phyloP scores from a whole-genome alignment of 2,329 filamentous ascomycete species.

The Fragosphaeria purpurea region DNA sequence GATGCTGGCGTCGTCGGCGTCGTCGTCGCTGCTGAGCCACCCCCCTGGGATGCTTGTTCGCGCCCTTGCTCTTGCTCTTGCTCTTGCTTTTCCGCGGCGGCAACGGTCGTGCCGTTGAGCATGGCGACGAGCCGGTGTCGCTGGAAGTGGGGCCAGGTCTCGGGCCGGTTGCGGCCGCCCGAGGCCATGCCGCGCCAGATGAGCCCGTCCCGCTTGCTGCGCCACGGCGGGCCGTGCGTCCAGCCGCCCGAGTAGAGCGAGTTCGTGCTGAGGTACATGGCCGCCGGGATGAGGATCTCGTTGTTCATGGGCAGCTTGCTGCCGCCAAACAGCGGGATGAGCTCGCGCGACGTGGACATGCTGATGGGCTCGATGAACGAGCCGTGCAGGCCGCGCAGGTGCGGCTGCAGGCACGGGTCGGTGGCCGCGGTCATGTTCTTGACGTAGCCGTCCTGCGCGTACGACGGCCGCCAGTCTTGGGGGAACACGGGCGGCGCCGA shows the following conservation, averaged over 20 bases:
- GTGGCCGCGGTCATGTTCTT: conserved; percentile 44
- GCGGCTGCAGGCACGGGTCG: conserved; percentile 45
- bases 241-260: conserved; percentile 47
- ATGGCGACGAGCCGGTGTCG: conserved; percentile 60
- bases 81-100: conserved; percentile 27
- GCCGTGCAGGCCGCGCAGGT: conserved; percentile 36
- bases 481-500: conserved; percentile 7
- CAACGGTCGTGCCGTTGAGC: conserved; percentile 53
- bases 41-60: too few relatives aligned
- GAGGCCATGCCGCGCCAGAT: conserved; percentile 58
- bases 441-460: conserved; percentile 34
- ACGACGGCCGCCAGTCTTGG: conserved; percentile 10
- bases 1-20: conserved; percentile 24
- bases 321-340: conserved; percentile 48
- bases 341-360: conserved; percentile 37
- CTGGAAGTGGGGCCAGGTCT: conserved; percentile 59
- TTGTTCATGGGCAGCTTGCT: conserved; percentile 50
- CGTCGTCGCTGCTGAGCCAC: conserved; percentile 19
- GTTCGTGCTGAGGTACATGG: conserved; percentile 51
- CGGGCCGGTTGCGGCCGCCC: conserved; percentile 39
- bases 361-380: conserved; percentile 42
- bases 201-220: conserved; percentile 43
- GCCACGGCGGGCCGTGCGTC: conserved; percentile 45
- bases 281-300: conserved; percentile 50
- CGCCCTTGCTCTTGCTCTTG: too few relatives aligned